Percentiles rank a stretch among this genome's conserved stretches.
Evolutionary conservation across 257 asterid genomes (phyloP).

Genomic region (Mentha longifolia): DNA sequence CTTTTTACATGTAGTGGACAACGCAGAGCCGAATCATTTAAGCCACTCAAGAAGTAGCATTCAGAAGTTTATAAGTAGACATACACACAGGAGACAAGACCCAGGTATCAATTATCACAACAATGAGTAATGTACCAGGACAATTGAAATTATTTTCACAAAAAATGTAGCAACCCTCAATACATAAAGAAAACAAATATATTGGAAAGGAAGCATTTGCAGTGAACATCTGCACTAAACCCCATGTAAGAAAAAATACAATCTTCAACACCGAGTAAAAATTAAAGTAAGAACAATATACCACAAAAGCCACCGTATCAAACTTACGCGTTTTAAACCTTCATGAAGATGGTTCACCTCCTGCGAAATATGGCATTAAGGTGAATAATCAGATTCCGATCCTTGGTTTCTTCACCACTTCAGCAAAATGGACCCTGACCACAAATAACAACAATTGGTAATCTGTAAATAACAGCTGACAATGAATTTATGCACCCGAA

Average conservation of each 20-base stretch:
- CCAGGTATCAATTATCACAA: not conserved
- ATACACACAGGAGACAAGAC: constrained; percentile 14
- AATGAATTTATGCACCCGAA: constrained; percentile 33
- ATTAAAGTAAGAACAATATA: constrained; percentile 27
- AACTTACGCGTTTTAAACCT: constrained; percentile 90
- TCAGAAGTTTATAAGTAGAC: not conserved
- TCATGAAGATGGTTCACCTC: constrained; percentile 99
- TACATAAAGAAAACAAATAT: constrained; percentile 1
- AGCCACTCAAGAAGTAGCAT: constrained; percentile 15
- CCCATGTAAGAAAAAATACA: constrained; percentile 15
- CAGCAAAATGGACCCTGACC: constrained; percentile 92
- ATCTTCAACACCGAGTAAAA: constrained; percentile 14
- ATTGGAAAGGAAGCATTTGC: not conserved
- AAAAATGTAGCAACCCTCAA: not conserved
- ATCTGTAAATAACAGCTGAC: constrained; percentile 16
- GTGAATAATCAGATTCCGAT: constrained; percentile 86
- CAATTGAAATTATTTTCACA: not conserved
- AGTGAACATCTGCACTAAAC: constrained; percentile 19
- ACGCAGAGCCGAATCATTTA: constrained; percentile 23
- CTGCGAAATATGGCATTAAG: constrained; percentile 95
- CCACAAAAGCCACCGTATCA: constrained; percentile 21
- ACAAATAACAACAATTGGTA: constrained; percentile 33
- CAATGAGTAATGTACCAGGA: not conserved
- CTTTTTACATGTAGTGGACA: constrained; percentile 11
- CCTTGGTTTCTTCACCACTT: constrained; percentile 97